A percentile compares a stretch with the other conserved stretches of the same genome.
Evolutionary conservation across 805 yeast species (phyloP).

Genomic region (Metschnikowia corniflorae): DNA sequence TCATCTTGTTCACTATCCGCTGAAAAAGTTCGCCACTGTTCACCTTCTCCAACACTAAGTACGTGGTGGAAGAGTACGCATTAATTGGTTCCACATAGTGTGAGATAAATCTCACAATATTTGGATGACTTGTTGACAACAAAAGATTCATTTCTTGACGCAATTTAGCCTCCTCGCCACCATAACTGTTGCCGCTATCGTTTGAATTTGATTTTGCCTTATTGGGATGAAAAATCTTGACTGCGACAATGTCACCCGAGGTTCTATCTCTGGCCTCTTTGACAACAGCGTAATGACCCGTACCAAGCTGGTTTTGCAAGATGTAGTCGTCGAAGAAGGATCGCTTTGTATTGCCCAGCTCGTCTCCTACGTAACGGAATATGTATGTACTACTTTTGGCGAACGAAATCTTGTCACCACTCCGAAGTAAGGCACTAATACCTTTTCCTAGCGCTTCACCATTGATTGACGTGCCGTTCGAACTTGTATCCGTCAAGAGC

Average conservation of each 20-base stretch:
- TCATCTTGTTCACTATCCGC: constrained; percentile 62
- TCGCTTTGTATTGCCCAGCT: constrained; percentile 16
- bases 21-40: constrained; percentile 75
- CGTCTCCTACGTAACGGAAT: constrained; percentile 42
- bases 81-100: constrained; percentile 51
- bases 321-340: constrained; percentile 58
- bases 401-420: constrained; percentile 62
- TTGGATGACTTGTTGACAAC: constrained; percentile 62
- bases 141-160: constrained; percentile 67
- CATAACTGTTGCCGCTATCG: constrained; percentile 3
- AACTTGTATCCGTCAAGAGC: constrained; percentile 53
- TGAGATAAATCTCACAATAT: constrained; percentile 63
- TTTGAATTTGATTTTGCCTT: constrained; percentile 20
- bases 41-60: constrained; percentile 67
- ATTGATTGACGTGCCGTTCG: constrained; percentile 69
- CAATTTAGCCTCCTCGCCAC: constrained; percentile 34
- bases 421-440: constrained; percentile 46
- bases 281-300: constrained; percentile 82
- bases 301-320: constrained; percentile 59
- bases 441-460: constrained; percentile 50
- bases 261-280: constrained; percentile 59
- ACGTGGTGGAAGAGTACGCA: constrained; percentile 52
- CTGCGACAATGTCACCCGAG: constrained; percentile 64
- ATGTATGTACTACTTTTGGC: constrained; percentile 49
- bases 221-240: constrained; percentile 66